Conservation (phyloP, 2,329 filamentous ascomycete genomes). For the Colletotrichum tamarilloi region DNA sequence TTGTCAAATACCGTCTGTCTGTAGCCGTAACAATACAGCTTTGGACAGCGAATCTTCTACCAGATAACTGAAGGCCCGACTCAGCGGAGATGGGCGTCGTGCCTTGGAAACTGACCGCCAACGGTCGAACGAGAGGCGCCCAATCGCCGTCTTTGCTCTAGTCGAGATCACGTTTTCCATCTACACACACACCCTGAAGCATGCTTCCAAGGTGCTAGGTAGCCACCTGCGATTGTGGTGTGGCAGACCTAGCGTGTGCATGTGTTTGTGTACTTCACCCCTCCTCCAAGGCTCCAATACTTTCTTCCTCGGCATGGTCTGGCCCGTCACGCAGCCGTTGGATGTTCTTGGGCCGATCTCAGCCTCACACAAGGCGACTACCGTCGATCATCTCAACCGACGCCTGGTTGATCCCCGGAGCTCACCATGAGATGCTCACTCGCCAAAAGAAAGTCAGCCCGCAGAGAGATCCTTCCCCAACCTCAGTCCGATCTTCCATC, state of each 20-base stretch:
- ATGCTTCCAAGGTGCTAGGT: constrained; percentile 5
- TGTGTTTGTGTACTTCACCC: neutral
- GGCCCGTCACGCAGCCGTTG: constrained; percentile 10
- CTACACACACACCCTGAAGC: constrained; percentile 12
- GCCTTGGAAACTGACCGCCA: neutral
- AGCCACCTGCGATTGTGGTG: constrained; percentile 13
- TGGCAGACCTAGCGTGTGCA: neutral
- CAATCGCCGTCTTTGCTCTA: neutral
- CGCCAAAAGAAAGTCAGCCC: constrained; percentile 6
- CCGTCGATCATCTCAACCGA: constrained; percentile 30
- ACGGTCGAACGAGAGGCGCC: constrained; percentile 6
- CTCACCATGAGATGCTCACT: constrained; percentile 20
- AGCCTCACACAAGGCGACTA: constrained; percentile 28
- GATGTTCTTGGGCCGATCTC: constrained; percentile 26
- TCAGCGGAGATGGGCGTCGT: neutral
- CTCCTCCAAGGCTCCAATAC: neutral
- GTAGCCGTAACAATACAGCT: neutral
- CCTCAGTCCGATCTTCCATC: constrained; percentile 19
- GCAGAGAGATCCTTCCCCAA: constrained; percentile 13
- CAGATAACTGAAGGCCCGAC: constrained; percentile 1
- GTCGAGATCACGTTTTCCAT: neutral
- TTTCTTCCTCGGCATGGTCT: constrained; percentile 7
- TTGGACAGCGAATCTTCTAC: neutral
- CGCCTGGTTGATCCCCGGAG: constrained; percentile 30
- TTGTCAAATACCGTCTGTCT: constrained; percentile 12